Base-by-base conservation (phyloP, 345 rosid species). In the Eucalyptus grandis region DNA sequence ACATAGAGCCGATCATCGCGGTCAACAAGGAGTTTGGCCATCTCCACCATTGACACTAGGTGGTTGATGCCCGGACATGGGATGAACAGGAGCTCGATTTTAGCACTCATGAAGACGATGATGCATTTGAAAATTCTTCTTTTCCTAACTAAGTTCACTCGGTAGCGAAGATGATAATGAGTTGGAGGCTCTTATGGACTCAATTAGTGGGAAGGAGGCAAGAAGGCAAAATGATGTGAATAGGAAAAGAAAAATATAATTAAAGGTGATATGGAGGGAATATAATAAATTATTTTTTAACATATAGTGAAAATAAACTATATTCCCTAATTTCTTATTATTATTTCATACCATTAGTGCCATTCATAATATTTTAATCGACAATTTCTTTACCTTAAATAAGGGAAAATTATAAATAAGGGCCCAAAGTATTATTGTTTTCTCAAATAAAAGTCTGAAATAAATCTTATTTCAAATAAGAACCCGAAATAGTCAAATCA, bases 1-100 rank as follows among this genome's bases (percentile, higher is more conserved):
- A 93, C 49, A 26, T 91, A 94, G 89, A 96, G 89, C 12, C 88
- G 87, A 58, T 91, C 88, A 49, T 94, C 91, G 5, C 88, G 93
- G 56, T 91, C 87, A 27, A 93, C 88, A 16, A 94, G 92, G 40
- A 90, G 92, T 90, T 90, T 94, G 4, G 96, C 96, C 1, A 92
- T 72, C 91, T 95, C 94, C 46, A 92, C 90, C n/a, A 77, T 24
- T 15, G 95, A 90, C 8, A 85, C 87, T 17, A 95, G 89, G 88
- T 96, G 96, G 91, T 94, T 94, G 2, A 88, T 89, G 12, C 91
- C 93, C 6, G 90, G 89, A 24, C 58, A n/a, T 22, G 87, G 87
- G 87, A 88, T 15, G 34, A 53, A 50, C 1, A 54, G 6, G 49
- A 88, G 89, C 56, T 81, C 21, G 3, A 49, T 34, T 87, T 67